phyloP scores from a whole-genome alignment of 371 early-diverging fungal species.

The Mucor saturninus region DNA sequence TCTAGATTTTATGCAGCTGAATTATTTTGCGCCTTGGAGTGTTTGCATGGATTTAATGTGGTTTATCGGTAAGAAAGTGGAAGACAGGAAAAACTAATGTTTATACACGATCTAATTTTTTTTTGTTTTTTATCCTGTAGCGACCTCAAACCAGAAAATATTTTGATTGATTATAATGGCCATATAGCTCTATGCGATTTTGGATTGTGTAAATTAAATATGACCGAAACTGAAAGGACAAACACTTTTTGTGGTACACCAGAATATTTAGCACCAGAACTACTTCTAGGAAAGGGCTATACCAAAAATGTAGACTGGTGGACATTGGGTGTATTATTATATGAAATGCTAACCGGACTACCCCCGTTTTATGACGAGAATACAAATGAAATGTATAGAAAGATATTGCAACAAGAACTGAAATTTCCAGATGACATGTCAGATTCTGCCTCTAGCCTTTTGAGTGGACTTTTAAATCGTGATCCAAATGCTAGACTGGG shows the following conservation, averaged over 20 bases:
- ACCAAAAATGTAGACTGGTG: conserved; percentile 98
- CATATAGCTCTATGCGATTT: conserved; percentile 98
- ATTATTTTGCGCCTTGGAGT: conserved; percentile 81
- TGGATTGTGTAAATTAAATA: conserved; percentile 95
- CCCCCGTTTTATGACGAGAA: conserved; percentile 97
- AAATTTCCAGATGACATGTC: conserved; percentile 86
- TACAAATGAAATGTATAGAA: conserved; percentile 94
- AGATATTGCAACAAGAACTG: conserved; percentile 86
- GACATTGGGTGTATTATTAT: conserved; percentile 96
- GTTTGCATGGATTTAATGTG: conserved; percentile 87
- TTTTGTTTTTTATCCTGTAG: conserved; percentile 27
- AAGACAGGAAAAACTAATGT: background rate
- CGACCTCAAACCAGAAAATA: conserved; percentile 96
- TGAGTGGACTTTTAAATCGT: conserved; percentile 80
- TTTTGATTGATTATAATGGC: conserved; percentile 93
- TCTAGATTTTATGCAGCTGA: conserved; percentile 79
- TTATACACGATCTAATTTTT: background rate
- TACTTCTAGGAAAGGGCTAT: conserved; percentile 91
- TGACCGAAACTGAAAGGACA: conserved; percentile 92
- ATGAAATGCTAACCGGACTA: conserved; percentile 94
- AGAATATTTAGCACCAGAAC: conserved; percentile 98
- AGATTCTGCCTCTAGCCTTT: conserved; percentile 72
- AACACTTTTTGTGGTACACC: conserved; percentile 99
- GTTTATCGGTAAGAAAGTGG: conserved; percentile 68
- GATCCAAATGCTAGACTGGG: conserved; percentile 88